Conservation (phyloP, 306 rosid genomes). For the Prunus kanzakura region DNA sequence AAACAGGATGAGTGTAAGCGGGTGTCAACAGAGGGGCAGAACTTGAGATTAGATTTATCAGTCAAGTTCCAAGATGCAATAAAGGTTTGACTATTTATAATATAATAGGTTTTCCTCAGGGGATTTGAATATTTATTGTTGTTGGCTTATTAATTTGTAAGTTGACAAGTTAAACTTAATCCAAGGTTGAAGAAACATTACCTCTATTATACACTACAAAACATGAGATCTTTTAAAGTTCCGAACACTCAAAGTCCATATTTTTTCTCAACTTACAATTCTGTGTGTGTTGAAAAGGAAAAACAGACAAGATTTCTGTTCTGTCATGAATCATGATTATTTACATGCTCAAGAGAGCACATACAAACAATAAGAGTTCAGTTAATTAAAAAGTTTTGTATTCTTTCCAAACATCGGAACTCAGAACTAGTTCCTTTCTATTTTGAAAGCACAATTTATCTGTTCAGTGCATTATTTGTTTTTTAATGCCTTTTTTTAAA, state of each 20-base stretch:
- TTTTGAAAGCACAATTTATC: not conserved
- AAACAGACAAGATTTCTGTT: not conserved
- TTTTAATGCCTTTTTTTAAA: not conserved
- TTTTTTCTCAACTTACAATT: not conserved
- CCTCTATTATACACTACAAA: not conserved
- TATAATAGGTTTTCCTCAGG: not conserved
- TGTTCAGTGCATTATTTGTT: not conserved
- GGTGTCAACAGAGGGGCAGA: conserved; percentile 90
- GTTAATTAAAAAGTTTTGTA: not conserved
- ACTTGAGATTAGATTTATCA: conserved; percentile 82
- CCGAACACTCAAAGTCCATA: not conserved
- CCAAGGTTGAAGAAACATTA: not conserved
- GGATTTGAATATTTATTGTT: not conserved
- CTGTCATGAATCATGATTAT: not conserved
- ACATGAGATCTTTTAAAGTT: not conserved
- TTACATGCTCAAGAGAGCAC: not conserved
- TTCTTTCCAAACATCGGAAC: not conserved
- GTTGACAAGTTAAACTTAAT: not conserved
- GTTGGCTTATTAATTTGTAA: not conserved
- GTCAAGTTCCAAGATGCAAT: conserved; percentile 93
- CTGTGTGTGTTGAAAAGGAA: not conserved
- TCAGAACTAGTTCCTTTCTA: not conserved
- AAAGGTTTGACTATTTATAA: conserved; percentile 47
- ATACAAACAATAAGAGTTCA: not conserved
- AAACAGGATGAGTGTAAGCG: conserved; percentile 92